Conservation (phyloP, 1,139 yeast genomes). For the Pneumocystis wakefieldiae region DNA sequence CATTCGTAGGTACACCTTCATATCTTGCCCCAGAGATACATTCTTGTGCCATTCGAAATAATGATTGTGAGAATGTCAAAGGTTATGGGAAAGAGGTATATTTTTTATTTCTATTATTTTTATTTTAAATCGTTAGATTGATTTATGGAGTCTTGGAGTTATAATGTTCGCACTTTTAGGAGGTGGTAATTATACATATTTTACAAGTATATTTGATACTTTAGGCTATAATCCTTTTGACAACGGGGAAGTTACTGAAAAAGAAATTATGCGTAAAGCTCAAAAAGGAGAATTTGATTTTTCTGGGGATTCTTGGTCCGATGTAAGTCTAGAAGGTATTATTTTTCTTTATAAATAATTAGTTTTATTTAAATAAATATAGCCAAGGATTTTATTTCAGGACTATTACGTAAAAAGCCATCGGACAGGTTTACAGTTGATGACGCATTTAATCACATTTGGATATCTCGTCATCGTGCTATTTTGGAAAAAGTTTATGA, state of each 20-base stretch:
- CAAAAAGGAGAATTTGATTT: slow-evolving; percentile 1
- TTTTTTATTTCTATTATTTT: background rate
- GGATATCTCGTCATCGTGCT: slow-evolving; percentile 31
- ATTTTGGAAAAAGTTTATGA: slow-evolving; percentile 18
- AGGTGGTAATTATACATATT: slow-evolving; percentile 10
- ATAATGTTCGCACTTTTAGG: slow-evolving; percentile 38
- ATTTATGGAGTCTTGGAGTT: slow-evolving; percentile 54
- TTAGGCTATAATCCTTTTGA: slow-evolving; percentile 5
- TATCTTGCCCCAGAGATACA: slow-evolving; percentile 11
- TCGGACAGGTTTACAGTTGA: slow-evolving; percentile 26
- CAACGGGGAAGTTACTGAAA: background rate
- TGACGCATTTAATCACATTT: slow-evolving; percentile 30
- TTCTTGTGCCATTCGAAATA: background rate
- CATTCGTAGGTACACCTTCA: slow-evolving; percentile 38
- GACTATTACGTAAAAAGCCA: slow-evolving; percentile 30
- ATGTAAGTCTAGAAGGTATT: background rate
- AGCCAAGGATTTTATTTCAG: slow-evolving; percentile 29
- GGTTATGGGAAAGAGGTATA: slow-evolving; percentile 37
- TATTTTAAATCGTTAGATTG: slow-evolving; percentile 23
- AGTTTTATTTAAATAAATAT: background rate
- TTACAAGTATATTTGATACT: background rate
- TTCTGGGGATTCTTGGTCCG: slow-evolving; percentile 2
- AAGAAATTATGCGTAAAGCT: slow-evolving; percentile 3
- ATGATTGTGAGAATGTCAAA: slow-evolving; percentile 15
- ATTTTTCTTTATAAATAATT: background rate